A percentile compares a stretch with the other conserved stretches of the same genome.
Conservation (phyloP, 2,329 filamentous ascomycete species). For the Aureobasidium lini region DNA sequence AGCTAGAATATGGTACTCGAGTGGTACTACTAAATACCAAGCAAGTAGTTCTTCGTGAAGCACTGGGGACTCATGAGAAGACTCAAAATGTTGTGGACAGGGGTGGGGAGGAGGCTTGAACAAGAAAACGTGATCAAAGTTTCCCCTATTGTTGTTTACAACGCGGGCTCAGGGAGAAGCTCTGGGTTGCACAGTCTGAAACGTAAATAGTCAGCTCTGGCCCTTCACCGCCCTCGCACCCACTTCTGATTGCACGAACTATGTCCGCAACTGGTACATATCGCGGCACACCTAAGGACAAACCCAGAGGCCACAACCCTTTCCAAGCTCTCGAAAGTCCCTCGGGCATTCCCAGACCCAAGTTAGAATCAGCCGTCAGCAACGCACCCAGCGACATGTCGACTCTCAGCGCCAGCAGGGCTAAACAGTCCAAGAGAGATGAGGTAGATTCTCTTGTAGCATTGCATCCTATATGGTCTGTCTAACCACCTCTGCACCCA, state of each 20-base stretch:
- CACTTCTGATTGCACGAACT: slow-evolving; percentile 21
- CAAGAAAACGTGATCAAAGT: background rate
- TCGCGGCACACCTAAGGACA: slow-evolving; percentile 63
- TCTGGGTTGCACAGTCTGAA: background rate
- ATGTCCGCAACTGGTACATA: slow-evolving; percentile 59
- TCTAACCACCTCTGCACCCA: slow-evolving; percentile 33
- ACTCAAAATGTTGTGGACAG: background rate
- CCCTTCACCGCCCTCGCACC: slow-evolving; percentile 11
- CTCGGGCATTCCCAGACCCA: slow-evolving; percentile 61
- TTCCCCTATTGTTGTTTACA: slow-evolving; percentile 9
- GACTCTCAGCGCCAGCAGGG: slow-evolving; percentile 82
- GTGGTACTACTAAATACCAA: background rate
- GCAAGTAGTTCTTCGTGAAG: background rate
- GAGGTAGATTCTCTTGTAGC: slow-evolving; percentile 56
- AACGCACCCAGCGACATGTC: slow-evolving; percentile 55
- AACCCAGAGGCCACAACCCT: slow-evolving; percentile 52
- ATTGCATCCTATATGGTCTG: background rate
- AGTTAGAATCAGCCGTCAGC: slow-evolving; percentile 50
- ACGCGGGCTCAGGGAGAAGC: background rate
- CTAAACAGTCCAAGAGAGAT: slow-evolving; percentile 96
- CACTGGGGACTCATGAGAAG: background rate
- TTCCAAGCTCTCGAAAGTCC: slow-evolving; percentile 51
- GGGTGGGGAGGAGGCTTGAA: background rate
- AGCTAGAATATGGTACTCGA: background rate
- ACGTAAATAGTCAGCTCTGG: slow-evolving; percentile 10